Evolutionary conservation across 1,139 yeast genomes (phyloP).

Genomic region (Keqinozyma sinolaborantium): DNA sequence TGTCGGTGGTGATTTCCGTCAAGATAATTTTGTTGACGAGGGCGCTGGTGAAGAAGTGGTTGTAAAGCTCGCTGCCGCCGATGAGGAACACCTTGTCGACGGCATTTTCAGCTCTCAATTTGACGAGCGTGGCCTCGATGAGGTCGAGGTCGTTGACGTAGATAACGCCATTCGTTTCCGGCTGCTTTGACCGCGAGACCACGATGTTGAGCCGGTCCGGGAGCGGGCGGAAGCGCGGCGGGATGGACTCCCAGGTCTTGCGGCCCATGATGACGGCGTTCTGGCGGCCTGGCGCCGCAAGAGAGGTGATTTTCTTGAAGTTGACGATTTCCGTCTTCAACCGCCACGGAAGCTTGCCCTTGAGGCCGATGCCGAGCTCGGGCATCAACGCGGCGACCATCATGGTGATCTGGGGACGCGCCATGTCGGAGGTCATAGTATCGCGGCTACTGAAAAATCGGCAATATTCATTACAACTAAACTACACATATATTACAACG

Average conservation of each 20-base stretch:
- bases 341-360: conserved; percentile 87
- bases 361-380: conserved; percentile 75
- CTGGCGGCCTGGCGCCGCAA: conserved; percentile 22
- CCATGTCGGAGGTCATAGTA: neutral
- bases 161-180: conserved; percentile 17
- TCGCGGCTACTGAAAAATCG: no score
- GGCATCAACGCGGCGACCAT: conserved; percentile 88
- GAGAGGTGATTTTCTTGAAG: conserved; percentile 70
- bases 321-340: conserved; percentile 80
- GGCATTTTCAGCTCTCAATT: conserved; percentile 6
- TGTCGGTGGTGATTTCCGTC: conserved; percentile 58
- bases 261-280: conserved; percentile 97
- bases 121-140: conserved; percentile 40
- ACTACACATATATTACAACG: conserved; percentile 1
- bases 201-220: conserved; percentile 74
- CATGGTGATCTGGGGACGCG: conserved; percentile 39
- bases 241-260: conserved; percentile 94
- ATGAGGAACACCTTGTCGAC: conserved; percentile 70
- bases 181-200: conserved; percentile 47
- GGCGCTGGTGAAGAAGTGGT: conserved; percentile 43
- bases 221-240: conserved; percentile 77
- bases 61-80: conserved; percentile 91
- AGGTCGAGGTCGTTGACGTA: conserved; percentile 40
- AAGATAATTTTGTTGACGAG: conserved; percentile 57
- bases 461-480: no score